Conservation (phyloP, 441 rosid genomes). For the Erodium texanum region DNA sequence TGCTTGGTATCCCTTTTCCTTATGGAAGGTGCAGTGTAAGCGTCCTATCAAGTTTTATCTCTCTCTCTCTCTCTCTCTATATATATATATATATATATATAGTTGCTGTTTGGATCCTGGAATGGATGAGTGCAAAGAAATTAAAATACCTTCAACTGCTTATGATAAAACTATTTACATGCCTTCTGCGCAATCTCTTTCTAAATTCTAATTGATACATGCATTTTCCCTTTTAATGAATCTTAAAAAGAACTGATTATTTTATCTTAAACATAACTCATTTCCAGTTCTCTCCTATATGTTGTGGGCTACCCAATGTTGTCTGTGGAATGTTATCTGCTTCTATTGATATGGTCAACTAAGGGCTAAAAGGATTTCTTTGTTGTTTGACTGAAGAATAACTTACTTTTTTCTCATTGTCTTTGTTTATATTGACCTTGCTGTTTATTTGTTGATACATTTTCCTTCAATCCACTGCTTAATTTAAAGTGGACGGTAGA, state of each 20-base stretch:
- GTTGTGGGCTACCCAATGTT: neutral
- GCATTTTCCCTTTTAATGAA: neutral
- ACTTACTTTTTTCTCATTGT: neutral
- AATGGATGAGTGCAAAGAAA: neutral
- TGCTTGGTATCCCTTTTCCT: slow-evolving; percentile 86
- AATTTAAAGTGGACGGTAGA: neutral
- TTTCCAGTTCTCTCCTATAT: neutral
- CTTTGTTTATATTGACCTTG: neutral
- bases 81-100: slow-evolving; percentile 10
- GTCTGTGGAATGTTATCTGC: neutral
- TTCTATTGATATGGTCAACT: neutral
- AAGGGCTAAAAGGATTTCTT: slow-evolving; percentile 2
- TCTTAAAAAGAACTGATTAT: slow-evolving; percentile 1
- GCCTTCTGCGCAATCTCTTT: neutral
- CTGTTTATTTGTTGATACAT: neutral
- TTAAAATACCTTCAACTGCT: neutral
- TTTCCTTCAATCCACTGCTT: neutral
- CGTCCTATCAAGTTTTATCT: slow-evolving; percentile 29
- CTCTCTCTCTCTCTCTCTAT: no score
- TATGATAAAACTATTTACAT: slow-evolving; percentile 1
- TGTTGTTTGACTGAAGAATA: neutral
- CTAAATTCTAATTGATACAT: neutral
- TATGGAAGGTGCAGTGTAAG: slow-evolving; percentile 98
- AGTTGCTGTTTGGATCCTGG: neutral
- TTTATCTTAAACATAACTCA: slow-evolving; percentile 1